Percentiles rank a stretch among this genome's conserved stretches.
Conservation (phyloP, 2,329 filamentous ascomycete genomes). For the Pseudocercospora ulei region DNA sequence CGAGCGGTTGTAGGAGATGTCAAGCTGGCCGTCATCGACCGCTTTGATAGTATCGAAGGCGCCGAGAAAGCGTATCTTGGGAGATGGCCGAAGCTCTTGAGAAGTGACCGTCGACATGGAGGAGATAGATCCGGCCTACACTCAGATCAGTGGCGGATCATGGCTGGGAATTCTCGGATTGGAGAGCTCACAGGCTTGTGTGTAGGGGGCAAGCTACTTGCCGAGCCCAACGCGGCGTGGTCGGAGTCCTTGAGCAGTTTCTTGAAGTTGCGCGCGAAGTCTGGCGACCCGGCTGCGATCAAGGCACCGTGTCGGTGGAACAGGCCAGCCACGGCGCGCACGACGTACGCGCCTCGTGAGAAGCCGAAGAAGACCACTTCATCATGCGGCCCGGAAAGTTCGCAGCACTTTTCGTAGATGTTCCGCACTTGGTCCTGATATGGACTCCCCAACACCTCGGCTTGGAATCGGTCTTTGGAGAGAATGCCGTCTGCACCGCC, state of each 20-base stretch:
- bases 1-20: conserved; percentile 33
- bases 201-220: not conserved
- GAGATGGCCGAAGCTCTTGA: conserved; percentile 21
- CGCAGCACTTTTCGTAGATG: conserved; percentile 24
- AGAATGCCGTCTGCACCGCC: conserved; percentile 19
- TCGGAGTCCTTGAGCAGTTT: conserved; percentile 24
- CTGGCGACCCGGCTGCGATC: conserved; percentile 19
- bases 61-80: conserved; percentile 36
- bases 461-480: conserved; percentile 18
- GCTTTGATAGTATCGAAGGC: conserved; percentile 36
- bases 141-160: not conserved
- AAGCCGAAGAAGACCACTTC: conserved; percentile 39
- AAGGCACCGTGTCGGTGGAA: conserved; percentile 34
- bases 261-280: conserved; percentile 30
- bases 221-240: conserved; percentile 12
- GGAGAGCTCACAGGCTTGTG: not conserved
- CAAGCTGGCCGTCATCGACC: conserved; percentile 26
- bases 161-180: not conserved
- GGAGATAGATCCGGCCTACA: conserved; percentile 9
- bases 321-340: conserved; percentile 37
- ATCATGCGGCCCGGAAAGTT: conserved; percentile 25
- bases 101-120: conserved; percentile 13
- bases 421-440: conserved; percentile 24
- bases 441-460: conserved; percentile 18
- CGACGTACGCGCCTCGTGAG: conserved; percentile 37